These are phyloP conservation scores for Pholiota microspora DNA, from an alignment of 768 basidiomycete species.

Conservation along the genomic window DNA sequence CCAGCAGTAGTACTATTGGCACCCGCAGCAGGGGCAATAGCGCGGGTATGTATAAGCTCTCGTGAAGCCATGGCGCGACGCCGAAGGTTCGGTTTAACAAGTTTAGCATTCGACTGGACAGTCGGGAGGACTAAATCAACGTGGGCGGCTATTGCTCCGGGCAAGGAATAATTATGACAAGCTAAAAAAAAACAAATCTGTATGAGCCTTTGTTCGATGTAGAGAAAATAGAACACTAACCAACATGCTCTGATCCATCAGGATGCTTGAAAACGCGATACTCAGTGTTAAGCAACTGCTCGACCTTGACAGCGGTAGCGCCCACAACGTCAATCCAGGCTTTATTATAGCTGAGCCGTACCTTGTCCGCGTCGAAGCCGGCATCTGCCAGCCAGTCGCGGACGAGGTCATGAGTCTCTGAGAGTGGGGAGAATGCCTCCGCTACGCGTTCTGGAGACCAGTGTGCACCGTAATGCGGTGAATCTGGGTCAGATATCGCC, in stretches of 20 bases:
- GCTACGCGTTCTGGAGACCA: constrained; percentile 43
- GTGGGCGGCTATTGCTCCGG: constrained; percentile 32
- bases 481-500: constrained; percentile 47
- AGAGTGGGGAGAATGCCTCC: constrained; percentile 42
- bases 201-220: not conserved
- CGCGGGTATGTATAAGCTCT: not conserved
- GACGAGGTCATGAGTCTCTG: constrained; percentile 38
- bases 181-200: constrained; percentile 18
- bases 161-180: constrained; percentile 35
- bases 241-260: constrained; percentile 37
- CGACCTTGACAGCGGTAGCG: constrained; percentile 39
- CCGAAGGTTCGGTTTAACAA: constrained; percentile 5
- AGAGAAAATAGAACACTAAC: constrained; percentile 21
- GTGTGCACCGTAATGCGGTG: constrained; percentile 49
- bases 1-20: not conserved
- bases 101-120: constrained; percentile 31
- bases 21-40: not conserved
- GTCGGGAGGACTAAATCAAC: constrained; percentile 39
- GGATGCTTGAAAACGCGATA: constrained; percentile 45
- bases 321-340: constrained; percentile 40
- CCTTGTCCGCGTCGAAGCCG: constrained; percentile 36
- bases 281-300: constrained; percentile 38
- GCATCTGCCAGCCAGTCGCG: constrained; percentile 39
- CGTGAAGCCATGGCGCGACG: not conserved
- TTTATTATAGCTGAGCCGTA: constrained; percentile 35